These are phyloP conservation scores for Phytopythium sindhum DNA, from an alignment of 352 stramenopile genomes.

Conservation along the genomic window DNA sequence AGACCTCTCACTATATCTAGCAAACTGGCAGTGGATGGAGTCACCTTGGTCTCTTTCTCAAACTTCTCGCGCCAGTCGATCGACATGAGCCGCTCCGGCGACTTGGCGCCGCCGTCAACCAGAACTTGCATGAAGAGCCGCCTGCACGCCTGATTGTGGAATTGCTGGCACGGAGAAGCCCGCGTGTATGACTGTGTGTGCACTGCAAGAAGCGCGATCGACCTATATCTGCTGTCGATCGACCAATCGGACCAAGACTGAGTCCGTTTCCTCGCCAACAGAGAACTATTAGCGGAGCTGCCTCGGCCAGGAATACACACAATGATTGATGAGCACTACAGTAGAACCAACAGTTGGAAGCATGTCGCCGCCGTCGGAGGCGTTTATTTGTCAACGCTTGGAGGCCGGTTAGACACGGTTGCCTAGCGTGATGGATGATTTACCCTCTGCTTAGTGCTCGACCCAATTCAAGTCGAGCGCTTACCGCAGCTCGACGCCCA, in stretches of 20 bases:
- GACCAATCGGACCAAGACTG: background rate
- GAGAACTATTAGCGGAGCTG: background rate
- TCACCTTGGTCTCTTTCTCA: conserved; percentile 63
- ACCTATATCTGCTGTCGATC: background rate
- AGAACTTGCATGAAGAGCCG: background rate
- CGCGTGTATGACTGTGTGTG: conserved; percentile 13
- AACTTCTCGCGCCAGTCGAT: conserved; percentile 66
- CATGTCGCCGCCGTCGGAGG: background rate
- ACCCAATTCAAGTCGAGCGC: background rate
- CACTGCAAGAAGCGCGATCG: conserved; percentile 3
- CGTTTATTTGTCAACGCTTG: background rate
- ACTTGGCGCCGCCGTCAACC: conserved; percentile 7
- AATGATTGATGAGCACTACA: background rate
- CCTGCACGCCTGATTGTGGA: background rate
- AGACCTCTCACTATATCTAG: background rate
- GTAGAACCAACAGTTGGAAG: background rate
- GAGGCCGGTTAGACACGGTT: background rate
- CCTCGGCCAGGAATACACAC: conserved; percentile 1
- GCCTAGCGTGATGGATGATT: background rate
- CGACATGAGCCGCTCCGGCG: background rate
- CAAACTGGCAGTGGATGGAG: background rate
- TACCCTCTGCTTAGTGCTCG: background rate
- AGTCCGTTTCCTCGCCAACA: background rate
- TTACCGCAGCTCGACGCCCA: conserved; percentile 92
- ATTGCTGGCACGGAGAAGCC: background rate